Evolutionary conservation across 352 stramenopile species (phyloP).

Genomic region (Globisporangium uncinulatum): DNA sequence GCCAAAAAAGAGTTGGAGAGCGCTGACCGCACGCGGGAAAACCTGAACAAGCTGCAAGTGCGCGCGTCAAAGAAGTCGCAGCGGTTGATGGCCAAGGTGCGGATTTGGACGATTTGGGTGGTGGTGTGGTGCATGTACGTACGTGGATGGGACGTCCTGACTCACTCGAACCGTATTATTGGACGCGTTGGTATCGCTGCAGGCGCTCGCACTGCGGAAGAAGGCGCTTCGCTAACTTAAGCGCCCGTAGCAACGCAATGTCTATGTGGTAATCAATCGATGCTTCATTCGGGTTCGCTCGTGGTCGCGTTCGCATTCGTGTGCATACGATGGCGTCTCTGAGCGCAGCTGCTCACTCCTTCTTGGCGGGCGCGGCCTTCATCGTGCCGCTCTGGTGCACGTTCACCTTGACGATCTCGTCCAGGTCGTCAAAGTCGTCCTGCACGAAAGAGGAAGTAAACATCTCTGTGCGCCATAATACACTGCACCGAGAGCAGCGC

Average conservation of each 20-base stretch:
- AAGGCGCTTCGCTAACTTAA: slow-evolving; percentile 30
- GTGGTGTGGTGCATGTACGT: not conserved
- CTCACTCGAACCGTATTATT: not conserved
- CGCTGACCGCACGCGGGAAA: slow-evolving; percentile 48
- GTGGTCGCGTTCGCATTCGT: too few species aligned
- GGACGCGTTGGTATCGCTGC: not conserved
- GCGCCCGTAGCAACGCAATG: not conserved
- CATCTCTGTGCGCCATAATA: not conserved
- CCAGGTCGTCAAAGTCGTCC: slow-evolving; percentile 80
- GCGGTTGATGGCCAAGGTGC: slow-evolving; percentile 62
- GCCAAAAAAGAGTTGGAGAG: slow-evolving; percentile 45
- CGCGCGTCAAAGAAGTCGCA: slow-evolving; percentile 50
- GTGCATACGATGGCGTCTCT: too few species aligned
- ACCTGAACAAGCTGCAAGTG: slow-evolving; percentile 59
- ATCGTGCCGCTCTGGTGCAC: slow-evolving; percentile 70
- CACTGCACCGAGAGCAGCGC: not conserved
- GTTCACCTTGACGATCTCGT: slow-evolving; percentile 73
- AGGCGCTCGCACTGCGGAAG: slow-evolving; percentile 41
- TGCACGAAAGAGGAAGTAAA: slow-evolving; percentile 11
- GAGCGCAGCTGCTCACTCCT: slow-evolving; percentile 24
- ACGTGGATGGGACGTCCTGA: not conserved
- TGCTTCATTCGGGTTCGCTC: too few species aligned
- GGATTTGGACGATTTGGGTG: not conserved
- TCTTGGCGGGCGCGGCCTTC: slow-evolving; percentile 53
- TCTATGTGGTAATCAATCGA: too few species aligned